These are phyloP conservation scores for Pyropia haitanensis DNA, from an alignment of 23 red algal genomes.

Conservation along the genomic window DNA sequence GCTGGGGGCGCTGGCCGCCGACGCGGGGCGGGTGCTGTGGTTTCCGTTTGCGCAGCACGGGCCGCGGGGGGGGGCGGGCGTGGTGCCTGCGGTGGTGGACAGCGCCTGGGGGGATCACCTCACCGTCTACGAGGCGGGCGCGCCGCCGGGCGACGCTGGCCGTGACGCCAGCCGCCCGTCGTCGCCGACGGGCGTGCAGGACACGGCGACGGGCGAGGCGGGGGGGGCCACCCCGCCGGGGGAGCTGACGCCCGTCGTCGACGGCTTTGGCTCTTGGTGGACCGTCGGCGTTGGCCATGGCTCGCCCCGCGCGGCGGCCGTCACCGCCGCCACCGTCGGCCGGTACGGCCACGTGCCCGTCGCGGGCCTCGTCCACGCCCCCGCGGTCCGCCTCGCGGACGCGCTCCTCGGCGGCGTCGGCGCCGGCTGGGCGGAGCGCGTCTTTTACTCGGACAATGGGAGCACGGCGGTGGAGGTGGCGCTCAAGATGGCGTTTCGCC, in stretches of 20 bases:
- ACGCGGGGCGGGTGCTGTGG: constrained; percentile 64
- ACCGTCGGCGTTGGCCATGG: constrained; percentile 87
- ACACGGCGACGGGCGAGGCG: neutral
- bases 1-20: constrained; percentile 33
- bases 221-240: neutral
- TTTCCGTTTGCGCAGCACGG: constrained; percentile 95
- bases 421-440: constrained; percentile 71
- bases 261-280: constrained; percentile 94
- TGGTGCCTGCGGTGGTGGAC: constrained; percentile 48
- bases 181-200: neutral
- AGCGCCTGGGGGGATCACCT: constrained; percentile 69
- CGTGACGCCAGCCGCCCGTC: neutral
- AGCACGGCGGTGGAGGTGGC: constrained; percentile 87
- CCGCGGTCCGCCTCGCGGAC: constrained; percentile 56
- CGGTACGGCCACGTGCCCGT: constrained; percentile 97
- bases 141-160: neutral
- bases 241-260: constrained; percentile 20
- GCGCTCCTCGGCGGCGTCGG: constrained; percentile 54
- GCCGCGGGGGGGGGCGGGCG: neutral
- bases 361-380: constrained; percentile 58
- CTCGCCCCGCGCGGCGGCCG: constrained; percentile 21
- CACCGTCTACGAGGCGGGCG: constrained; percentile 22
- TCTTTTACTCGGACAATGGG: constrained; percentile 93
- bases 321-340: constrained; percentile 42
- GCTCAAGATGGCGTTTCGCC: constrained; percentile 97